These are phyloP conservation scores for Entamoeba moshkovskii DNA, from an alignment of 208 protist species.

Conservation along the genomic window DNA sequence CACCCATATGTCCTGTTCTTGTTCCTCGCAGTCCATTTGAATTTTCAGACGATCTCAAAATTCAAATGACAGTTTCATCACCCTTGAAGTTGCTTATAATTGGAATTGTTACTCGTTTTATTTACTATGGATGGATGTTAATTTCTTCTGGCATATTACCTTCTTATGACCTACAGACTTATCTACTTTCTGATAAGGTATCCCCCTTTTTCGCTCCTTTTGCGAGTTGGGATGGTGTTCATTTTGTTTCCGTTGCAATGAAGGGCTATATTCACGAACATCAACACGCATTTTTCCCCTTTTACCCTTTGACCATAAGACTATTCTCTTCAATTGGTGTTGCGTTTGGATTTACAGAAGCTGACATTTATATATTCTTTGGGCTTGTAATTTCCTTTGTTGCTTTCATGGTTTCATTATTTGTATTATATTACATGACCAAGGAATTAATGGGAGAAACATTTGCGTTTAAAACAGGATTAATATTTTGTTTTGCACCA, in stretches of 20 bases:
- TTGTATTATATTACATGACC: neutral
- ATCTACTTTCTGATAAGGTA: neutral
- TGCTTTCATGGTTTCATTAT: neutral
- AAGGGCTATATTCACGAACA: neutral
- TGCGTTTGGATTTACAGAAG: neutral
- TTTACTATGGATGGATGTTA: neutral
- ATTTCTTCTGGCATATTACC: neutral
- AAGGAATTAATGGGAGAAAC: neutral
- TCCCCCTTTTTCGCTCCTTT: neutral
- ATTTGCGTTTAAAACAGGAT: neutral
- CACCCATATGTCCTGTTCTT: neutral
- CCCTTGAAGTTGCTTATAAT: neutral
- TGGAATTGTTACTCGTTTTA: neutral
- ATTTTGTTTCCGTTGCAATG: neutral
- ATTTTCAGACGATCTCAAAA: no score
- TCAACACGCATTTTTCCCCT: neutral
- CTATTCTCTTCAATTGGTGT: neutral
- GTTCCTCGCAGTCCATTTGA: no score
- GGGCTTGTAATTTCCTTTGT: neutral
- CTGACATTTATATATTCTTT: neutral
- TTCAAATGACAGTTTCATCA: neutral
- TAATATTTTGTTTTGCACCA: neutral
- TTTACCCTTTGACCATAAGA: neutral
- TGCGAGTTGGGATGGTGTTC: neutral
- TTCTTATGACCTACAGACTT: neutral